Percentiles rank a stretch among this genome's conserved stretches.
Conservation (phyloP, 2,329 filamentous ascomycete species). For the Cadophora sp. region DNA sequence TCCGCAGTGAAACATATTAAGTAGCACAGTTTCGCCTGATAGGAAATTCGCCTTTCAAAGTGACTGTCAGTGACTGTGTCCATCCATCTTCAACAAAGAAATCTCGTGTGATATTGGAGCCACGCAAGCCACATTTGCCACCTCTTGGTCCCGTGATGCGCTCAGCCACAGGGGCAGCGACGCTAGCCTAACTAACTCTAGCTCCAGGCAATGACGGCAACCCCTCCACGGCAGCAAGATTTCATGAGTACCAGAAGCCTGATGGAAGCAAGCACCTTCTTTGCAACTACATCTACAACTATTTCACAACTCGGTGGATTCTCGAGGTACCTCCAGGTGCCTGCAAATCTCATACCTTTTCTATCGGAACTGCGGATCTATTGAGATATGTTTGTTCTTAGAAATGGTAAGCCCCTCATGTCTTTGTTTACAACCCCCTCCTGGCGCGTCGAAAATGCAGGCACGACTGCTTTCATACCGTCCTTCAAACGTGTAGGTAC, state of each 20-base stretch:
- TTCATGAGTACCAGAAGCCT: conserved; percentile 7
- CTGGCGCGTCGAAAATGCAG: conserved; percentile 5
- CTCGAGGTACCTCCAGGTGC: conserved; percentile 15
- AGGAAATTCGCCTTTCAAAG: no score
- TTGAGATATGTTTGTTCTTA: conserved; percentile 51
- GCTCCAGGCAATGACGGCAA: conserved; percentile 8
- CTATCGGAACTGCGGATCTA: not conserved
- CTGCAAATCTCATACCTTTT: conserved; percentile 3
- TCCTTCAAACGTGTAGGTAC: conserved; percentile 10
- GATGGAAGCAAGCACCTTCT: conserved; percentile 8
- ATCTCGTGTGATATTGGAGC: not conserved
- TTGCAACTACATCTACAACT: not conserved
- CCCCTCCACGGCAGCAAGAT: conserved; percentile 27
- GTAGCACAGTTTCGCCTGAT: no score
- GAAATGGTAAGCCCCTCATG: conserved; percentile 48
- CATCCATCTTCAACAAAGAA: not conserved
- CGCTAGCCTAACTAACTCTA: not conserved
- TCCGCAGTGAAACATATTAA: no score
- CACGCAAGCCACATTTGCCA: conserved; percentile 5
- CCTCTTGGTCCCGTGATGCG: conserved; percentile 8
- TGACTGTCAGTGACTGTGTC: not conserved
- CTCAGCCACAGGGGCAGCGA: conserved; percentile 18
- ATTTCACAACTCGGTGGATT: conserved; percentile 2
- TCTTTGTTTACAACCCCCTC: conserved; percentile 27
- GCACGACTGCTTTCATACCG: conserved; percentile 14